phyloP scores from a whole-genome alignment of 2,329 filamentous ascomycete species.

The Fusarium coffeatum region DNA sequence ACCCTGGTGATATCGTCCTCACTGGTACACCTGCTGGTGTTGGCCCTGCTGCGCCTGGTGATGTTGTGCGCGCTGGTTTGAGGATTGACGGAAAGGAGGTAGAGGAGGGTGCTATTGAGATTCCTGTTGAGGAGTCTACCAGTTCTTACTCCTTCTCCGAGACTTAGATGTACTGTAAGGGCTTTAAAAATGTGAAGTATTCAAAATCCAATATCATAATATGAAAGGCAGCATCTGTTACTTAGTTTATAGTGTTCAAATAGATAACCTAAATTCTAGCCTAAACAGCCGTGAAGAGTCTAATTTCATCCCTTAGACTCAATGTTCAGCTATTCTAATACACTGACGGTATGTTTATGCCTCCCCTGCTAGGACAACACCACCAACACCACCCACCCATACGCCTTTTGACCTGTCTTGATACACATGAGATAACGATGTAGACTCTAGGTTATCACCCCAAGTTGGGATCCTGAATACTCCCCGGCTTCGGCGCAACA shows the following conservation, averaged over 20 bases:
- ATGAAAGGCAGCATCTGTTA: neutral
- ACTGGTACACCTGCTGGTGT: slow-evolving; percentile 99
- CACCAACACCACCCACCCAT: neutral
- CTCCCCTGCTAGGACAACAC: neutral
- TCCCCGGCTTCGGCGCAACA: slow-evolving; percentile 70
- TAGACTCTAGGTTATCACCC: slow-evolving; percentile 28
- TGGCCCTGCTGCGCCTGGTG: slow-evolving; percentile 83
- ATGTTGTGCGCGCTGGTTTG: slow-evolving; percentile 87
- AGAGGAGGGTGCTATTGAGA: slow-evolving; percentile 85
- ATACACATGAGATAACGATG: neutral
- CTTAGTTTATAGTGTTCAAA: no score
- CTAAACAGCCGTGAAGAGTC: no score
- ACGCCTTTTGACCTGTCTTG: neutral
- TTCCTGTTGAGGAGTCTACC: slow-evolving; percentile 82
- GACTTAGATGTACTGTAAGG: slow-evolving; percentile 61
- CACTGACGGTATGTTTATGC: neutral
- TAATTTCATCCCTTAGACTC: no score
- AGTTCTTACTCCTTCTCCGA: slow-evolving; percentile 81
- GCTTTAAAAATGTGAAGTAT: neutral
- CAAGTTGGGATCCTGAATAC: slow-evolving; percentile 70
- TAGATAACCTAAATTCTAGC: no score
- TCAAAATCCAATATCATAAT: slow-evolving; percentile 22
- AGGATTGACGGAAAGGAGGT: slow-evolving; percentile 84
- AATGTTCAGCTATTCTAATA: neutral
- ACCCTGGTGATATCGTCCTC: slow-evolving; percentile 90